Base-by-base conservation (phyloP, 129 eudicot species). In the Erigeron canadensis region DNA sequence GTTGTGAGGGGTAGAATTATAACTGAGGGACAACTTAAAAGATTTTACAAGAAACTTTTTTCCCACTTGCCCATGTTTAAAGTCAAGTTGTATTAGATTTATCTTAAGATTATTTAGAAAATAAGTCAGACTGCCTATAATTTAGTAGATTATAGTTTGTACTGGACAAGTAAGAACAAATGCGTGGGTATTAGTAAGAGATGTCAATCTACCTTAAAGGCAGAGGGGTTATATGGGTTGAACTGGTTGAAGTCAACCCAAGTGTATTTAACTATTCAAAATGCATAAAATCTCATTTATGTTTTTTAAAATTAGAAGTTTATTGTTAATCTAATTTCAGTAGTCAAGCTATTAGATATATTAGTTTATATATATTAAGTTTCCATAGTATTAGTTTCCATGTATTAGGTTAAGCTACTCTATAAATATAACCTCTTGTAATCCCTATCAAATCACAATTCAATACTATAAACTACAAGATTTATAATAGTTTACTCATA, bases 61-160 rank as follows among this genome's bases (percentile, higher is more conserved):
- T 42, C 10, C 43, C 56, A 44, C 34, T 4, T 68, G 42, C 72
- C 22, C 41, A 66, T 42, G 16, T 51, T 47, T 53, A 38, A 54
- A 51, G 59, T 69, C 65, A 59, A 22, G 65, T 59, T 28, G 65
- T 51, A 19, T 15, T 51, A 51, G 6, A 15, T n/a, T 51, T 8
- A 1, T 51, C 19, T 12, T 0, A 51, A n/a, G 10, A 37, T 5
- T 21, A 7, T 3, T 41, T 57, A 2, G 56, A 57, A 18, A 55
- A 28, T 28, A 70, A 53, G 50, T 53, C 11, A 10, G 68, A 63
- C 40, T 64, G 51, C 28, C 45, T 60, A 58, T 60, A 42, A 43
- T 58, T 28, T 58, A 59, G 5, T 10, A 46, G 37, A 45, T 10
- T 2, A 69, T 9, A 15, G 0, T 3, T 28, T 23, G 15, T 48